Evolutionary conservation across 768 basidiomycete genomes (phyloP).

Genomic region (Pilatotrama ljubarskyi): DNA sequence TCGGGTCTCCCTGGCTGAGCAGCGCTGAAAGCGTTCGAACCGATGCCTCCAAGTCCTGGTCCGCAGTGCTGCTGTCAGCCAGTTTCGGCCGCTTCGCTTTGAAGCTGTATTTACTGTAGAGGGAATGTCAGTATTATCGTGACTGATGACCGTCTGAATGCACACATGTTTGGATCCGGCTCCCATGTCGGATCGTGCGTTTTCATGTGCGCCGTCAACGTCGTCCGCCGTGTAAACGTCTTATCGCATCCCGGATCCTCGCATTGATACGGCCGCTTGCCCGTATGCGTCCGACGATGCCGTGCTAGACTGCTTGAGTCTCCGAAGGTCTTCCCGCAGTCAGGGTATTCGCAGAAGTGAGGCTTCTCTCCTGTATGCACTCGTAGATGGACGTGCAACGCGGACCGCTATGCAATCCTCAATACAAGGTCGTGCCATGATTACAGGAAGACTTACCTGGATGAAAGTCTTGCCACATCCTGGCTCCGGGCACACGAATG

Average conservation of each 20-base stretch:
- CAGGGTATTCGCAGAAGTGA: slow-evolving; percentile 87
- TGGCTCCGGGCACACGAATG: slow-evolving; percentile 69
- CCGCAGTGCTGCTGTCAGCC: slow-evolving; percentile 46
- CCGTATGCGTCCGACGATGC: slow-evolving; percentile 87
- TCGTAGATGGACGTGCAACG: slow-evolving; percentile 83
- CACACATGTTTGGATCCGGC: slow-evolving; percentile 80
- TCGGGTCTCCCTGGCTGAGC: slow-evolving; percentile 48
- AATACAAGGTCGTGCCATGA: background rate
- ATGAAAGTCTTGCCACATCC: slow-evolving; percentile 91
- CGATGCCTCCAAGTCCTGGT: slow-evolving; percentile 66
- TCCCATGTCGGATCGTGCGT: slow-evolving; percentile 86
- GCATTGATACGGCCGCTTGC: slow-evolving; percentile 85
- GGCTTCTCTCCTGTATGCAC: slow-evolving; percentile 95
- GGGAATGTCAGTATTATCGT: slow-evolving; percentile 20
- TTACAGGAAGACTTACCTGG: slow-evolving; percentile 74
- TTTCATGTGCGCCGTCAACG: slow-evolving; percentile 83
- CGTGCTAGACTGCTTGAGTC: slow-evolving; percentile 91
- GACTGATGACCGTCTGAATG: slow-evolving; percentile 19
- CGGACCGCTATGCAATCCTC: slow-evolving; percentile 63
- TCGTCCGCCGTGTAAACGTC: slow-evolving; percentile 85
- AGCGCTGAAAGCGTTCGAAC: slow-evolving; percentile 75
- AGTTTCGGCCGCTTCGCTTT: slow-evolving; percentile 63
- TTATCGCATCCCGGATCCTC: slow-evolving; percentile 82
- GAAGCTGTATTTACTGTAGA: slow-evolving; percentile 70
- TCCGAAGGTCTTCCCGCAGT: slow-evolving; percentile 84